Percentiles rank a stretch among this genome's conserved stretches.
Evolutionary conservation across 805 yeast species (phyloP).

Genomic region (Yamadazyma nakazawae): DNA sequence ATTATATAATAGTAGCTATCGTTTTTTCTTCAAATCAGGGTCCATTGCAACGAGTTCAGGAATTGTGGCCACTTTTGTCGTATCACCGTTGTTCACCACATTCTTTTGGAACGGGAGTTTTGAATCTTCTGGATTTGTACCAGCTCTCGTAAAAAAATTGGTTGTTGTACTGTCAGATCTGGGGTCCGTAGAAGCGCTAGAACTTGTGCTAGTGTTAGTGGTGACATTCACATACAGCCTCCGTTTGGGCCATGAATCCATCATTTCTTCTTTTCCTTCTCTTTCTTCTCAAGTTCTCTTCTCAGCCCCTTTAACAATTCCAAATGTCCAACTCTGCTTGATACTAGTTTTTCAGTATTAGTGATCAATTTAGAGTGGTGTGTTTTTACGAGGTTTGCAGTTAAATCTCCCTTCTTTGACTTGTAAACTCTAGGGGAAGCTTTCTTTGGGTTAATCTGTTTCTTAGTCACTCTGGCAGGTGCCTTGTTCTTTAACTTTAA

Average conservation of each 20-base stretch:
- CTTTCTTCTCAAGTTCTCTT: conserved; percentile 68
- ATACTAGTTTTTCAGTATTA: conserved; percentile 79
- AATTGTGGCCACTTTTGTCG: conserved; percentile 5
- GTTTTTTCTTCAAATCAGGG: conserved; percentile 3
- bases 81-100: conserved; percentile 1
- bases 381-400: conserved; percentile 55
- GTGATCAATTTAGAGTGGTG: conserved; percentile 52
- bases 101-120: conserved; percentile 1
- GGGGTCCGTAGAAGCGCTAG: background rate
- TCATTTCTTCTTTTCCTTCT: conserved; percentile 29
- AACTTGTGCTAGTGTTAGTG: background rate
- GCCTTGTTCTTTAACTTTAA: conserved; percentile 53
- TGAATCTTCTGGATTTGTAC: background rate
- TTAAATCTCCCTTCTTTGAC: conserved; percentile 57
- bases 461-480: conserved; percentile 58
- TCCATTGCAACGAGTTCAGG: conserved; percentile 16
- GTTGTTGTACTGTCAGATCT: background rate
- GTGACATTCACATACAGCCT: background rate
- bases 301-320: conserved; percentile 90
- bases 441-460: conserved; percentile 60
- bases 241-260: background rate
- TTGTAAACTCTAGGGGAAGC: conserved; percentile 69
- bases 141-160: background rate
- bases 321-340: conserved; percentile 90
- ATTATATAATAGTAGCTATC: background rate